Evolutionary conservation across 495 filamentous ascomycete genomes (phyloP), one percentile per base, ranked within the genome.

Genomic region (Xylaria bambusicola): DNA sequence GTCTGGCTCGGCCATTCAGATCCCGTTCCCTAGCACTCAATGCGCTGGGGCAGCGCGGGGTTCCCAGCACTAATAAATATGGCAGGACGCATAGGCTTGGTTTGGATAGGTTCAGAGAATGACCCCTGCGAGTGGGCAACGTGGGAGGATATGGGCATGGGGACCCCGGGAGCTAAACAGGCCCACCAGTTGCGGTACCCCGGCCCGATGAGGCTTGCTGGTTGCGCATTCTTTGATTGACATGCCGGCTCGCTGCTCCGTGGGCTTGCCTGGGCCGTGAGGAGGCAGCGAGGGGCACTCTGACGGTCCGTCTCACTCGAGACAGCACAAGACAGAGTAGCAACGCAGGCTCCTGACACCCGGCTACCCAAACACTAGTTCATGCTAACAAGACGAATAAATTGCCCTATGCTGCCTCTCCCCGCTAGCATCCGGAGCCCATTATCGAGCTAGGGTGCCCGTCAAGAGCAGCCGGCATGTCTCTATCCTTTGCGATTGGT

Each of bases 1-100:
- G 45, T 62, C 58, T 71, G 47, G 60, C 65, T 63, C 66, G 68
- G 68, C 68, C 68, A 71, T 71, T 68, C 68, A 71, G 66, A 66
- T 66, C 63, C 61, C 68, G 65, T 68, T 68, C 57, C 61, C 64
- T 36, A 56, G 57, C 61, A 33, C 54, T 52, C 53, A 49, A 41
- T 41, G 62, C 47, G 58, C 57, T 64, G 61, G 58, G 62, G 67
- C 57, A 2, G 62, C 68, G 68, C 68, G 68, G 68, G 68, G 68
- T 71, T 49, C 45, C 55, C 55, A 68, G 59, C 63, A 66, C 49
- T 60, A 64, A 66, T 71, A 71, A 71, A 71, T 71, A 70, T 42
- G 60, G 51, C 63, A 52, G 41, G 20, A 33, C 36, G 36, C 58
- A 38, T 56, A 40, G 23, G 7, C 40, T 51, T 55, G 31, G 51